A percentile compares a stretch with the other conserved stretches of the same genome.
phyloP scores from a whole-genome alignment of 2,329 filamentous ascomycete species.

The Botrytis tulipae region DNA sequence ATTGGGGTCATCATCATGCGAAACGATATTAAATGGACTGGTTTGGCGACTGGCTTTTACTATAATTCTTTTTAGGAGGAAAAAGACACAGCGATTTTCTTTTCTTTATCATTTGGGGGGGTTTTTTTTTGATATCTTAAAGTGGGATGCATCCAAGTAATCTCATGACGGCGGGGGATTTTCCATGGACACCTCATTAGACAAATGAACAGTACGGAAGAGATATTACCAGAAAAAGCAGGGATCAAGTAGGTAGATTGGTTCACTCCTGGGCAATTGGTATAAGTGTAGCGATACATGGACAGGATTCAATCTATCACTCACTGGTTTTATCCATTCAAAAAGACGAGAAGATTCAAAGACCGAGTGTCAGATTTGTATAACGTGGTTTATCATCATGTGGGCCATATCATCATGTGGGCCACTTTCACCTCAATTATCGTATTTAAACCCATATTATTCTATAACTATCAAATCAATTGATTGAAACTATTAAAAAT shows the following conservation, averaged over 20 bases:
- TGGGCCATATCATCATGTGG: no score
- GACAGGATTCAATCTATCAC: neutral
- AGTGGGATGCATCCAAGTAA: conserved; percentile 1
- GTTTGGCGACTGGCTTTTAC: conserved; percentile 1
- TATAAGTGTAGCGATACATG: neutral
- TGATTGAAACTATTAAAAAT: no score
- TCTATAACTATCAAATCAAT: no score
- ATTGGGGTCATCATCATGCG: neutral
- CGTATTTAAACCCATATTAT: no score
- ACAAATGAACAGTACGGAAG: neutral
- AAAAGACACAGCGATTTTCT: neutral
- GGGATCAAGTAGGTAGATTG: neutral
- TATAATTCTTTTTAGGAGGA: conserved; percentile 8
- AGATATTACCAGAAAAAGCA: neutral
- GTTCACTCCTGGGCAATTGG: neutral
- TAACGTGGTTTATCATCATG: no score
- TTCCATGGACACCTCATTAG: neutral
- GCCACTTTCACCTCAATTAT: no score
- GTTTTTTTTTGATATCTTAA: conserved; percentile 5
- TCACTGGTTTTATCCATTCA: neutral
- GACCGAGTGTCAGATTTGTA: no score
- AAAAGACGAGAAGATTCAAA: neutral
- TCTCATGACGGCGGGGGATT: neutral
- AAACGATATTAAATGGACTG: conserved; percentile 9
- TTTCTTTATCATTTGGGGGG: neutral